A percentile compares a stretch with the other conserved stretches of the same genome.
phyloP scores from a whole-genome alignment of 192 early-diverging fungal genomes.

The Endogone sp. region DNA sequence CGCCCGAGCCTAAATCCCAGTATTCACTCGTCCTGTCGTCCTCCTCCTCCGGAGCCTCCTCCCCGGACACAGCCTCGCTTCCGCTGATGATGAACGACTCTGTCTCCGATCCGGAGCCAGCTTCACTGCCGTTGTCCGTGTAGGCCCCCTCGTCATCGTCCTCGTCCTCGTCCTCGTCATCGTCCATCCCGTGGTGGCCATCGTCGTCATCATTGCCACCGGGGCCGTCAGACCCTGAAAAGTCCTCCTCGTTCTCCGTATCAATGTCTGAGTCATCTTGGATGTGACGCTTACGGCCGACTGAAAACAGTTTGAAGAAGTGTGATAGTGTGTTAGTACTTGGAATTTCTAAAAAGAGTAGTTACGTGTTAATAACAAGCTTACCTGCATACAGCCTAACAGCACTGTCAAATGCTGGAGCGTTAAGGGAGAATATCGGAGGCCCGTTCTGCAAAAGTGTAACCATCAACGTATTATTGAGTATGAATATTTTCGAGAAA shows the following conservation, averaged over 20 bases:
- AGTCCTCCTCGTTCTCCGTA: neutral
- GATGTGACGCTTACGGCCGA: neutral
- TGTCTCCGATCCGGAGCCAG: neutral
- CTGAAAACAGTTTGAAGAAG: no score
- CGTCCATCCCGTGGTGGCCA: neutral
- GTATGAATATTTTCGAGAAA: no score
- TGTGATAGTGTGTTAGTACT: no score
- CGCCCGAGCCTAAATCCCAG: no score
- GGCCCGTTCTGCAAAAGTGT: neutral
- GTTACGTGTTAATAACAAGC: neutral
- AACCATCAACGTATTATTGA: neutral
- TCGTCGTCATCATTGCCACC: neutral
- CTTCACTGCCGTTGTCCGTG: neutral
- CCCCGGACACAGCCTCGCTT: neutral
- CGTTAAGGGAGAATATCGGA: neutral
- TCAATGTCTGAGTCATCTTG: neutral
- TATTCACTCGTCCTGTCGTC: no score
- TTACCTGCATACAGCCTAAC: neutral
- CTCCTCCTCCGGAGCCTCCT: no score
- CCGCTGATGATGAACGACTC: neutral
- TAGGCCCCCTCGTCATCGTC: neutral
- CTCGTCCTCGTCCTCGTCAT: neutral
- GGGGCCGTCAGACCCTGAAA: neutral
- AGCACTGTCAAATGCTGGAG: neutral
- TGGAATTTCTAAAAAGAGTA: no score